phyloP scores from a whole-genome alignment of 2,329 filamentous ascomycete genomes.

The Exophiala calicioides region DNA sequence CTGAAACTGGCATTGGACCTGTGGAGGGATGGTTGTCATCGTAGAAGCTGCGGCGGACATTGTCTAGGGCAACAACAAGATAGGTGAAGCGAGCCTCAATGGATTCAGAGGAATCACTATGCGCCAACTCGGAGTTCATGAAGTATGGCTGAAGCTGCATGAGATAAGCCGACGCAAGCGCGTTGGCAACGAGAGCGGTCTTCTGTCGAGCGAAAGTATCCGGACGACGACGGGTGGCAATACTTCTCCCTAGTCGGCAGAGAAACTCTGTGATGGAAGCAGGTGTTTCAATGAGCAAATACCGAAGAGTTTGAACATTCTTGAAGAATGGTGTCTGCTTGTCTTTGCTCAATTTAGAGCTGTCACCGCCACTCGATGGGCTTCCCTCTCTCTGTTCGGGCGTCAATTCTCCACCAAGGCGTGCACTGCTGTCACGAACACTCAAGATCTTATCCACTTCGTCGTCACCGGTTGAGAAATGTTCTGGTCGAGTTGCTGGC shows the following conservation, averaged over 20 bases:
- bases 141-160: constrained; percentile 61
- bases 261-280: constrained; percentile 81
- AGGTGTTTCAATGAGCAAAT: constrained; percentile 75
- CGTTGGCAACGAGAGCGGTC: constrained; percentile 62
- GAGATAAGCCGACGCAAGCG: constrained; percentile 71
- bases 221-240: constrained; percentile 72
- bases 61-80: constrained; percentile 75
- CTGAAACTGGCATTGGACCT: constrained; percentile 14
- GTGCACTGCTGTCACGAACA: constrained; percentile 18
- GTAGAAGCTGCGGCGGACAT: constrained; percentile 52
- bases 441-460: constrained; percentile 43
- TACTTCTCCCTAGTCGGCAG: constrained; percentile 77
- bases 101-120: constrained; percentile 46
- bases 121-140: constrained; percentile 46
- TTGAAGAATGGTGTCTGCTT: constrained; percentile 55
- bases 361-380: constrained; percentile 28
- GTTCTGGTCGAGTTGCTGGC: constrained; percentile 46
- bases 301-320: constrained; percentile 77
- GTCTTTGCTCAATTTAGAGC: constrained; percentile 34
- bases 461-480: constrained; percentile 40
- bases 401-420: constrained; percentile 3
- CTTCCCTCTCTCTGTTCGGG: constrained; percentile 12
- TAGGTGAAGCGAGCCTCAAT: constrained; percentile 70
- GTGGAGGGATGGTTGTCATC: constrained; percentile 24
- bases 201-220: constrained; percentile 66